Evolutionary conservation across 2,329 filamentous ascomycete genomes (phyloP), one percentile per base, ranked within the genome.

Genomic region (Talaromyces sp.): DNA sequence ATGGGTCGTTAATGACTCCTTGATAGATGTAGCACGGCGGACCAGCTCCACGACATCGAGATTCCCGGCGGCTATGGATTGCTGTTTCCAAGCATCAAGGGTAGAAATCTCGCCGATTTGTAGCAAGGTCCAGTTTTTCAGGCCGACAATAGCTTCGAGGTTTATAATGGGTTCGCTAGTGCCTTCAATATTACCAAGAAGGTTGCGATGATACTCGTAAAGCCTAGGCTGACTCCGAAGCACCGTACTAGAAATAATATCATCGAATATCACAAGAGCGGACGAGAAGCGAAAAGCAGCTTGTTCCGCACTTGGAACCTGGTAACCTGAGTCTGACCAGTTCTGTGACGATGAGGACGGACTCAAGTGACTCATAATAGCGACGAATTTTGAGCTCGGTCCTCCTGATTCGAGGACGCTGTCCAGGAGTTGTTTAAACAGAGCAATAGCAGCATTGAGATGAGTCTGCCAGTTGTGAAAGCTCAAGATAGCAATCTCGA

Each of bases 101-200:
- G 77, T 70, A 15, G 84, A 76, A 54, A 85, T 80, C 22, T 84
- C 79, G 13, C 80, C 81, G 51, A 88, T 78, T n/a, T 80, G 73
- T 53, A 82, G 72, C 53, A 88, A 65, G 0, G 80, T 80, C 82
- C 83, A 85, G 69, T 86, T 87, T 52, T 83, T 75, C 62, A 84
- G 77, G 1, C 85, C 85, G 47, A 84, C 71, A 55, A 84, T 80
- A 33, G 81, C 78, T 55, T 82, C 79, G 59, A 87, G 75, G 57
- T 75, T 73, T 44, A 82, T 59, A n/a, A 71, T 64, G 1, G 55
- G 54, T 8, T 47, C 47, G 2, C 42, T 47, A 27, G 25, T 51
- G 13, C 33, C 47, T 19, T 61, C 42, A 19, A 74, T 62, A 33
- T 64, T 55, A 44, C 33, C 32, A 53, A 74, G 69, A 51, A 70